phyloP scores from a whole-genome alignment of 441 rosid species.

The Adansonia gregorii region DNA sequence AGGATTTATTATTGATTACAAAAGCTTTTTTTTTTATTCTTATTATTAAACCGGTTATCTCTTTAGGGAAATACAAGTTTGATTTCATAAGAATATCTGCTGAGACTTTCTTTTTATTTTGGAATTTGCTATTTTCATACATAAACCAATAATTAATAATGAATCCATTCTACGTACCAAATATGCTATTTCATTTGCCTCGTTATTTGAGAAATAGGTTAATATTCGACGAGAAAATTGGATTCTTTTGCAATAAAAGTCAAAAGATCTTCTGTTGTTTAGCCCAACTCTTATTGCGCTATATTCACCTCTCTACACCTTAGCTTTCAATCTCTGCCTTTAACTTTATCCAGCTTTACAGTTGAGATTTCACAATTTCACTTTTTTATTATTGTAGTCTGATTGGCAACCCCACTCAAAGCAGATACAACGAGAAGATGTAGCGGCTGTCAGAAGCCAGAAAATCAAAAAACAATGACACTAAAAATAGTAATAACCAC shows the following conservation, averaged over 20 bases:
- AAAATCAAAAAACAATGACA: neutral
- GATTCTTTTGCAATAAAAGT: neutral
- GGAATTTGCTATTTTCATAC: neutral
- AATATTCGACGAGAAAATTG: neutral
- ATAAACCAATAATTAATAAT: neutral
- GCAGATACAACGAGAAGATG: too few relatives aligned
- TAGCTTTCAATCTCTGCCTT: neutral
- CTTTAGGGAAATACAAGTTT: neutral
- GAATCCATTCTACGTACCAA: neutral
- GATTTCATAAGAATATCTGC: neutral
- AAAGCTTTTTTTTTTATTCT: neutral
- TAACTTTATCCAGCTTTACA: neutral
- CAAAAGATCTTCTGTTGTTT: neutral
- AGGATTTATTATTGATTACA: neutral
- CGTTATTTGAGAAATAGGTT: neutral
- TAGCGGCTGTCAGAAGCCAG: neutral
- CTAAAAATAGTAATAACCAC: neutral
- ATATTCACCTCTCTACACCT: neutral
- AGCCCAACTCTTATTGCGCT: neutral
- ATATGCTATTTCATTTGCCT: neutral
- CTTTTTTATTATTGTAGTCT: neutral
- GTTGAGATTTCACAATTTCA: slow-evolving; percentile 3
- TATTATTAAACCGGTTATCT: neutral
- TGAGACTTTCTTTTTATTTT: neutral
- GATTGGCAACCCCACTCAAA: neutral